Base-by-base conservation (phyloP, 164 flowering plant genomes). In the Liquidambar formosana region DNA sequence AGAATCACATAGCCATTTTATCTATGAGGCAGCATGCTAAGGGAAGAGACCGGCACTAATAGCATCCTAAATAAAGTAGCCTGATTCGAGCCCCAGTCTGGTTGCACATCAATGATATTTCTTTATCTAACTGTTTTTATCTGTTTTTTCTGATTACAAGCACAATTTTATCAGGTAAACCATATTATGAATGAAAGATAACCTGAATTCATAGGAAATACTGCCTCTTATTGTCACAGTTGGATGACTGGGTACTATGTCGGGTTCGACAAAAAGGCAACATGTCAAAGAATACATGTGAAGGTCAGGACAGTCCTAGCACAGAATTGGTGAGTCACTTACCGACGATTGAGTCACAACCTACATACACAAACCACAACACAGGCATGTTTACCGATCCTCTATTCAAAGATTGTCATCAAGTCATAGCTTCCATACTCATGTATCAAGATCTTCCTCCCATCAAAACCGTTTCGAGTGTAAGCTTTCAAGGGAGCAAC, bases 171-270 rank as follows among this genome's bases (percentile, higher is more conserved):
- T 25, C 16, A 4, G 38, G 14, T 49, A 49, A 57, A 57, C 38
- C 21, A 25, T 57, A 38, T 27, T 25, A 57, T 57, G 12, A 14
- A 25, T 27, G 33, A 23, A 38, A 5, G 60, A 25, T 23, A 56
- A 56, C 58, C 26, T 19, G 22, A 22, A 22, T 56, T 18, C 19
- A 23, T 2, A 58, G 26, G 26, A 68, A 16, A 64, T n/a, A 28
- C 41, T 60, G 56, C 46, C 26, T 45, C 61, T 66, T 70, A 54
- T 61, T 69, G 16, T 21, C 64, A 47, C 77, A 86, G 87, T 67
- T 83, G 73, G 87, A 83, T 71, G 86, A 83, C 41, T 86, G 86
- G 86, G 89, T 86, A 8, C 76, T 83, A 28, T 86, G 83, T 63
- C 81, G 84, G 25, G 77, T 86, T 25, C 72, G 80, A 21, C 67